Evolutionary conservation across 1,284 basidiomycete species (phyloP), one percentile per base, ranked within the genome.

Genomic region (Abortiporus biennis): DNA sequence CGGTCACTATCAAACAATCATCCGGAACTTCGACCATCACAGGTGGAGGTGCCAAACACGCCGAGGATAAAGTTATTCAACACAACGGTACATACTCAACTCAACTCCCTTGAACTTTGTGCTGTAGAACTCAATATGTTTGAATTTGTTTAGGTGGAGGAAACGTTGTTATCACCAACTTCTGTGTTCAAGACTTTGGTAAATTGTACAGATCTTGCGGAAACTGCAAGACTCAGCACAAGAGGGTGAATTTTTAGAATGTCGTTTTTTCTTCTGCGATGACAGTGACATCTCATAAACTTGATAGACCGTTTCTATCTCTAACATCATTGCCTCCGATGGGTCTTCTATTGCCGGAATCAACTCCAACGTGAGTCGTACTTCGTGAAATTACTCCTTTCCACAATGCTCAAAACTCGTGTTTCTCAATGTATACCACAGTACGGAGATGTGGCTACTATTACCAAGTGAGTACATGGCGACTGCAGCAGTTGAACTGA

Each of bases 1-100:
- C 67, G 23, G 63, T 66, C 24, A 64, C 61, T 3, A 61, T 68
- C 57, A 67, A 66, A 45, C 64, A 67, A 43, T 59, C 41, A 20
- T 59, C 59, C 29, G 62, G 63, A 20, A 61, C 56, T 11, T 65
- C 63, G 27, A 57, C 42, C 42, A 65, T 68, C 38, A 64, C 62
- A 48, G 63, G 61, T 32, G 66, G 65, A 42, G 66, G 66, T 23
- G 63, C 60, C 4, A 62, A 62, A 52, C 29, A 48, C 30, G 49
- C 52, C 22, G 35, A 40, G 16, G 46, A 67, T 52, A 66, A 67
- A 51, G 57, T 65, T 31, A 45, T 65, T 25, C 63, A 66, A 42
- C 62, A 65, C 52, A 65, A 64, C 41, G 63, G 65, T 39, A 11
- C 9, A 16, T 6, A 11, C 11, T 9, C 9, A 16, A 35, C n/a